These are phyloP conservation scores for Cercospora sp. DNA, from an alignment of 2,329 filamentous ascomycete species.

Conservation along the genomic window DNA sequence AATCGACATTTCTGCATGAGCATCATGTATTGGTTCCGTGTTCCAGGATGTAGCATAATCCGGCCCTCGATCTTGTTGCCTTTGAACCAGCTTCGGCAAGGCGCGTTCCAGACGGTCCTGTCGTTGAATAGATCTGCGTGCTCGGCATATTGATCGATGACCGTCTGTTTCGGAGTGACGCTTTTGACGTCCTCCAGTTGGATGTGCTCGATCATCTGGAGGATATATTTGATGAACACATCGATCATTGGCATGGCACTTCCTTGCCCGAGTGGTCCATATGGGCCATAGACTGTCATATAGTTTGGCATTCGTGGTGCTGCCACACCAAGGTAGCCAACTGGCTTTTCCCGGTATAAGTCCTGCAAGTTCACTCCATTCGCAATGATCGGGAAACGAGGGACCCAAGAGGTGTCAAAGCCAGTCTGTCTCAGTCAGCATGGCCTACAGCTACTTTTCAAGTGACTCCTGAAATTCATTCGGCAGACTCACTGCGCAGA, in stretches of 20 bases:
- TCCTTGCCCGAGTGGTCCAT: conserved; percentile 29
- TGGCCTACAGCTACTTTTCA: not conserved
- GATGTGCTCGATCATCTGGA: conserved; percentile 24
- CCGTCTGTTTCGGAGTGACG: conserved; percentile 28
- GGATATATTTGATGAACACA: conserved; percentile 42
- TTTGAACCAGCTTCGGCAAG: conserved; percentile 25
- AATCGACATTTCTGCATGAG: conserved; percentile 40
- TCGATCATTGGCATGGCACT: conserved; percentile 17
- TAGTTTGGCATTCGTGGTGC: conserved; percentile 37
- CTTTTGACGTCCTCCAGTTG: conserved; percentile 25
- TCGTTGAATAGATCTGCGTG: conserved; percentile 49
- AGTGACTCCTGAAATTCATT: not conserved
- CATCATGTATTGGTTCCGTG: conserved; percentile 31
- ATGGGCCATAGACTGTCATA: conserved; percentile 26
- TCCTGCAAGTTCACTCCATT: conserved; percentile 29
- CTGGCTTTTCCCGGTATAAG: conserved; percentile 34
- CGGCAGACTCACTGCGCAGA: conserved; percentile 41
- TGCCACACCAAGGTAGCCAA: conserved; percentile 34
- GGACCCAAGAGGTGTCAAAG: conserved; percentile 41
- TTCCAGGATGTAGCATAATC: conserved; percentile 30
- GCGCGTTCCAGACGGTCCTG: conserved; percentile 27
- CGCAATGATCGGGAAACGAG: conserved; percentile 41
- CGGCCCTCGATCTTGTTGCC: conserved; percentile 26
- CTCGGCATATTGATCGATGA: conserved; percentile 28
- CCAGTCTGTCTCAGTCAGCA: not conserved